Base-by-base conservation (phyloP, 2,329 filamentous ascomycete genomes). In the Trichophyton equinum region DNA sequence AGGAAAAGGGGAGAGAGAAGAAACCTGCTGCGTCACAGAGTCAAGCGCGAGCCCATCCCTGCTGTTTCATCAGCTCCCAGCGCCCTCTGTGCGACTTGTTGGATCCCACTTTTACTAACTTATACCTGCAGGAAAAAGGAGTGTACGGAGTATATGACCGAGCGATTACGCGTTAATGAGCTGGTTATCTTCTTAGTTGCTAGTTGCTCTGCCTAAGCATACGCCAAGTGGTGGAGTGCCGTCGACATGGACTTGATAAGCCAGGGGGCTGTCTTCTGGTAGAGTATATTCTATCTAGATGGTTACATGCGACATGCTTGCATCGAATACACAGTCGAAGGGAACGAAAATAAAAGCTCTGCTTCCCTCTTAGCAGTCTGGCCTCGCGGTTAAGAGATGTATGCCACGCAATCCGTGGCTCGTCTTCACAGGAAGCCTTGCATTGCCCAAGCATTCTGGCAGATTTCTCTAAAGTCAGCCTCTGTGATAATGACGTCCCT, bases 221-320 rank as follows among this genome's bases (percentile, higher is more conserved):
- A 53, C 30, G 49, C 49, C 49, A 53, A 53, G 49, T 53, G 49
- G 49, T 53, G 49, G 49, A 53, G 49, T 53, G n/a, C 47, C 47
- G 22, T 27, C 25, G 25, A 27, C 25, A 27, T 27, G 25, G 25
- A 27, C 25, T 6, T 30, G 5, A 30, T 30, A 30, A 30, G 27
- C 27, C 7, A 7, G 27, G 27, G 27, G 27, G 6, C 2, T 30
- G 27, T 30, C 27, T 22, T 25, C 44, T 20, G 18, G 40, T 18
- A 6, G 13, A 15, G 13, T 18, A 44, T 47, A 47, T n/a, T 18
- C 22, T 25, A 13, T 18, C 40, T 30, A 30, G 27, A 7, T 6
- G 6, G 27, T 1, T 1, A 30, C 6, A 7, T 27, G 5, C 25
- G 3, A 30, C 27, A 30, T 30, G 27, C 27, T 30, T 30, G 27